Conservation (phyloP, 1,284 basidiomycete genomes). For the Ustilago esculenta region DNA sequence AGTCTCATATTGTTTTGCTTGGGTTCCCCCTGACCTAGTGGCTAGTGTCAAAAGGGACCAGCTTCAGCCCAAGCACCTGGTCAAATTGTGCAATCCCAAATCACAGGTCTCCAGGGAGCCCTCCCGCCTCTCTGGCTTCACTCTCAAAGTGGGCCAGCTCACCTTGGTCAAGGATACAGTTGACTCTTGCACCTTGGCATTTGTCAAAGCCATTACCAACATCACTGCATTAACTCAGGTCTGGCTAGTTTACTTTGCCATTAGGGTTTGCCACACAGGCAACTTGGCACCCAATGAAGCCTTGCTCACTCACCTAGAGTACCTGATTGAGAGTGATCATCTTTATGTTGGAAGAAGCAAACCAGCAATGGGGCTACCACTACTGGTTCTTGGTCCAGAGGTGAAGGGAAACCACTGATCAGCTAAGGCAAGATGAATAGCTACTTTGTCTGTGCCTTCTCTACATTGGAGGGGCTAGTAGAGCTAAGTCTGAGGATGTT, state of each 20-base stretch:
- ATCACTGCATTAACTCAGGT: background rate
- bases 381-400: too few relatives aligned
- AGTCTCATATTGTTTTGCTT: too few relatives aligned
- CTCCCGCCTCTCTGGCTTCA: too few relatives aligned
- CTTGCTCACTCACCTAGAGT: background rate
- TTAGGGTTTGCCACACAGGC: background rate
- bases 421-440: too few relatives aligned
- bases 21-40: background rate
- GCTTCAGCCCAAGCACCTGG: background rate
- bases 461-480: too few relatives aligned
- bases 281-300: background rate
- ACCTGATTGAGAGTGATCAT: background rate
- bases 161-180: background rate
- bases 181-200: background rate
- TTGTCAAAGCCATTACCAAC: conserved; percentile 1
- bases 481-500: too few relatives aligned
- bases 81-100: background rate
- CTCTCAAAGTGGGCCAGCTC: too few relatives aligned
- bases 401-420: too few relatives aligned
- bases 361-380: too few relatives aligned
- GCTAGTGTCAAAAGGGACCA: background rate
- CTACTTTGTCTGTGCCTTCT: too few relatives aligned
- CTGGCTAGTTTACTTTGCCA: background rate
- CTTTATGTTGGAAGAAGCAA: too few relatives aligned
- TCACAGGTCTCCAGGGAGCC: background rate